Evolutionary conservation across 2,329 filamentous ascomycete genomes (phyloP).

Genomic region (Pseudogymnoascus verrucosus): DNA sequence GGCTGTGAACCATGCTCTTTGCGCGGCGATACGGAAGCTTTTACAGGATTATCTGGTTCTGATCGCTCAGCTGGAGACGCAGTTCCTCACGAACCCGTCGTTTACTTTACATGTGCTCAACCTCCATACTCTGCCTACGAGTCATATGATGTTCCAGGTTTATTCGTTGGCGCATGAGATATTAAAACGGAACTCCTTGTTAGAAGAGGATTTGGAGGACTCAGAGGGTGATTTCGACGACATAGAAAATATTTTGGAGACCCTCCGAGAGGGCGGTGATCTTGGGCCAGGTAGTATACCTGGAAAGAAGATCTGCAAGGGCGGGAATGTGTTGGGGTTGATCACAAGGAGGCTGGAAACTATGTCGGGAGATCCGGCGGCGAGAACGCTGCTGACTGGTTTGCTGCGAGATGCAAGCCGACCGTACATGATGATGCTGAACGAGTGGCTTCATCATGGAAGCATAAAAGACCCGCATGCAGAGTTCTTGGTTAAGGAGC

Average conservation of each 20-base stretch:
- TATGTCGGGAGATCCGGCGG: constrained; percentile 89
- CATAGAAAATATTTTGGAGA: constrained; percentile 88
- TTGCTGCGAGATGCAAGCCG: constrained; percentile 80
- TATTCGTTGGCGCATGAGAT: constrained; percentile 84
- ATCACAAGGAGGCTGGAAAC: constrained; percentile 77
- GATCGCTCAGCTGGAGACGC: constrained; percentile 86
- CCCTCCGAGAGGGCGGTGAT: constrained; percentile 77
- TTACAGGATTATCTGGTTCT: constrained; percentile 91
- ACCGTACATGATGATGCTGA: constrained; percentile 97
- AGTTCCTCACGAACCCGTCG: constrained; percentile 76
- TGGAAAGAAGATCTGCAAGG: constrained; percentile 89
- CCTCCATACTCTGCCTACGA: constrained; percentile 81
- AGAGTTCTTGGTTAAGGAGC: constrained; percentile 92
- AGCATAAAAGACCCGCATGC: constrained; percentile 89
- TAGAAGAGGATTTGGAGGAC: constrained; percentile 70
- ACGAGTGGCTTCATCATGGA: constrained; percentile 96
- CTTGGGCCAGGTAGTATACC: constrained; percentile 69
- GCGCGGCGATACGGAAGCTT: constrained; percentile 85
- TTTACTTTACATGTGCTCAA: constrained; percentile 94
- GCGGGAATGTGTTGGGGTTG: constrained; percentile 85
- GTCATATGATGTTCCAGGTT: constrained; percentile 84
- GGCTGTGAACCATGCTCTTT: constrained; percentile 89
- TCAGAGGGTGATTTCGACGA: constrained; percentile 60
- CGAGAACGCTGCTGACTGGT: constrained; percentile 70
- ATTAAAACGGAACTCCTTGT: constrained; percentile 74